These are phyloP conservation scores for Hordeum marinum DNA, from an alignment of 176 grass and related monocot species.

Conservation along the genomic window DNA sequence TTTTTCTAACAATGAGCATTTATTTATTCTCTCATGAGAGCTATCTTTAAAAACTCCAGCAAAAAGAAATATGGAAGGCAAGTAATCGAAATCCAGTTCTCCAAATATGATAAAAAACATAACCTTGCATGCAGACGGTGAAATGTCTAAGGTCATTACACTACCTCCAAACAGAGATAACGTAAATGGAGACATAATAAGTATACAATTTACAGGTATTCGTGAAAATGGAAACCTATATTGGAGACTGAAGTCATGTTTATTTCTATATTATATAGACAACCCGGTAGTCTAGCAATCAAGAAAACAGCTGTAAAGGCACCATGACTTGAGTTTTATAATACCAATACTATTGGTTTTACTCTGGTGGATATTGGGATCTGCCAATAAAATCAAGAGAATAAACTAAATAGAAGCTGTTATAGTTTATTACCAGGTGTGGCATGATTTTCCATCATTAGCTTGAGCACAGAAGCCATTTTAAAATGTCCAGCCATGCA, in stretches of 20 bases:
- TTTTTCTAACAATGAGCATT: constrained; percentile 4
- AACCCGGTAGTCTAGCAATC: not conserved
- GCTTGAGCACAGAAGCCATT: constrained; percentile 76
- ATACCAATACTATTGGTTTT: not conserved
- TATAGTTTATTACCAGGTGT: constrained; percentile 55
- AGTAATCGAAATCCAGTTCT: not conserved
- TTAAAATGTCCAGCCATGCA: constrained; percentile 63
- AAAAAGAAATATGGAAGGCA: constrained; percentile 1
- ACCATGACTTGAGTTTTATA: not conserved
- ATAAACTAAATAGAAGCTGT: constrained; percentile 1
- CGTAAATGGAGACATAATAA: not conserved
- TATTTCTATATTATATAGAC: not conserved
- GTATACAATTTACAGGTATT: not conserved
- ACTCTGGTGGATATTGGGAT: not conserved
- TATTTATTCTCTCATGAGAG: not conserved
- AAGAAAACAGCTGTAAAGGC: not conserved
- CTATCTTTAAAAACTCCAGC: not conserved
- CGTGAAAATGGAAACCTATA: not conserved
- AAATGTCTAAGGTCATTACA: constrained; percentile 12
- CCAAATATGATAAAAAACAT: not conserved
- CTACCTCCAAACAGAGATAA: not conserved
- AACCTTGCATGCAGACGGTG: too few species aligned
- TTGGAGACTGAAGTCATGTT: not conserved
- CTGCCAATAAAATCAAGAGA: not conserved
- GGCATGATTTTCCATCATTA: constrained; percentile 52